phyloP scores from a whole-genome alignment of 768 basidiomycete species.

The Strobilomyces dryophilus region DNA sequence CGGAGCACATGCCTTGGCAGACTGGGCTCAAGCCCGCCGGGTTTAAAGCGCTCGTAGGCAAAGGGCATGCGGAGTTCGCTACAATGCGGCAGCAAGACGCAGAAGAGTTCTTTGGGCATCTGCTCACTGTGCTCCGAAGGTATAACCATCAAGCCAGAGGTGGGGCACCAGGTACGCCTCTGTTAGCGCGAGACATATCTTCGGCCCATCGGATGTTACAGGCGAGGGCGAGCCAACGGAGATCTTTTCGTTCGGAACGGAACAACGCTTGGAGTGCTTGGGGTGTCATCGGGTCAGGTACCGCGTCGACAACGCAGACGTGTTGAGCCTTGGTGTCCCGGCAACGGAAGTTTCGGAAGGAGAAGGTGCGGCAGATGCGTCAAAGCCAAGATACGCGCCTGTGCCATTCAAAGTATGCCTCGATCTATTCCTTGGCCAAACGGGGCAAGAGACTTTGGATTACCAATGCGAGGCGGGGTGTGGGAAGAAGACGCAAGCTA shows the following conservation, averaged over 20 bases:
- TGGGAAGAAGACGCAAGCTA: conserved; percentile 61
- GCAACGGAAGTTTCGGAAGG: conserved; percentile 38
- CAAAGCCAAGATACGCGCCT: conserved; percentile 57
- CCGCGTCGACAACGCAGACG: conserved; percentile 68
- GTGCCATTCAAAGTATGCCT: conserved; percentile 63
- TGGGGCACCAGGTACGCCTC: conserved; percentile 32
- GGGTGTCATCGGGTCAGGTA: conserved; percentile 82
- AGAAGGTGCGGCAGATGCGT: neutral
- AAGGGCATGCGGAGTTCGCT: conserved; percentile 89
- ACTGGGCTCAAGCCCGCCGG: conserved; percentile 75
- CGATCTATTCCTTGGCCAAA: conserved; percentile 39
- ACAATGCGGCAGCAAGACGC: conserved; percentile 98
- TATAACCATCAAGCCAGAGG: conserved; percentile 48
- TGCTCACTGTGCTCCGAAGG: conserved; percentile 69
- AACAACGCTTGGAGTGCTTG: conserved; percentile 82
- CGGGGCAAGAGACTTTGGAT: conserved; percentile 64
- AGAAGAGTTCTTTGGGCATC: conserved; percentile 87
- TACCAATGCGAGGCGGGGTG: conserved; percentile 78
- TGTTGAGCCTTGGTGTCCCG: conserved; percentile 77
- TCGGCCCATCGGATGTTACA: neutral
- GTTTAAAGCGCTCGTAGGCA: conserved; percentile 89
- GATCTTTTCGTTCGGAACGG: conserved; percentile 75
- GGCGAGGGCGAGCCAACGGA: conserved; percentile 58
- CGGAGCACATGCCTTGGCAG: conserved; percentile 43
- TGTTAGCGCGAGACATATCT: neutral